A percentile compares a stretch with the other conserved stretches of the same genome.
phyloP scores from a whole-genome alignment of 2,329 filamentous ascomycete genomes.

The Calycina herbarum region DNA sequence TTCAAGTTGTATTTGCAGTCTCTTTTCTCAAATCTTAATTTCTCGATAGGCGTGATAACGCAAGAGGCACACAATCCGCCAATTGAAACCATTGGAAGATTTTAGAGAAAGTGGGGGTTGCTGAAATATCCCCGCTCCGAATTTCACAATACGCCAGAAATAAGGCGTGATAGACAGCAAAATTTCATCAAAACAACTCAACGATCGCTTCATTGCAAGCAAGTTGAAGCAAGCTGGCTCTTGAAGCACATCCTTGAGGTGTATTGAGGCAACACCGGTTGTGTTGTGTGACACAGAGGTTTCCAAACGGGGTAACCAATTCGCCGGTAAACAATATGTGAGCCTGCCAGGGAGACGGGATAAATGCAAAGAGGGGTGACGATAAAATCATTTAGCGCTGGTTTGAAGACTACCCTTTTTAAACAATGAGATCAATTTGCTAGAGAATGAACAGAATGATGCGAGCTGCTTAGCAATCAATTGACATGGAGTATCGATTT shows the following conservation, averaged over 20 bases:
- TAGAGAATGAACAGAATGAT: too few species aligned
- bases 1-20: not conserved
- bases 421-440: too few species aligned
- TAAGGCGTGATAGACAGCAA: not conserved
- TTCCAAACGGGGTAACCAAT: too few species aligned
- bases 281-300: too few species aligned
- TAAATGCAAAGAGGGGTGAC: too few species aligned
- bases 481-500: too few species aligned
- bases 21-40: not conserved
- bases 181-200: not conserved
- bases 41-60: not conserved
- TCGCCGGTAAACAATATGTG: too few species aligned
- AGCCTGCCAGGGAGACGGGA: too few species aligned
- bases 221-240: not conserved
- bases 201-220: not conserved
- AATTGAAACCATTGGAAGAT: not conserved
- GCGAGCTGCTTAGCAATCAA: too few species aligned
- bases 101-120: not conserved
- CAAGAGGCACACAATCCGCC: not conserved
- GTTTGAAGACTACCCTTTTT: too few species aligned
- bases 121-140: not conserved
- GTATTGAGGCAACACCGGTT: too few species aligned
- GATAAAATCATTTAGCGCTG: too few species aligned
- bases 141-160: not conserved
- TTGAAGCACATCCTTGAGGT: not conserved